These are phyloP conservation scores for Magnolia changhungtana DNA, from an alignment of 164 flowering plant species.

Conservation along the genomic window DNA sequence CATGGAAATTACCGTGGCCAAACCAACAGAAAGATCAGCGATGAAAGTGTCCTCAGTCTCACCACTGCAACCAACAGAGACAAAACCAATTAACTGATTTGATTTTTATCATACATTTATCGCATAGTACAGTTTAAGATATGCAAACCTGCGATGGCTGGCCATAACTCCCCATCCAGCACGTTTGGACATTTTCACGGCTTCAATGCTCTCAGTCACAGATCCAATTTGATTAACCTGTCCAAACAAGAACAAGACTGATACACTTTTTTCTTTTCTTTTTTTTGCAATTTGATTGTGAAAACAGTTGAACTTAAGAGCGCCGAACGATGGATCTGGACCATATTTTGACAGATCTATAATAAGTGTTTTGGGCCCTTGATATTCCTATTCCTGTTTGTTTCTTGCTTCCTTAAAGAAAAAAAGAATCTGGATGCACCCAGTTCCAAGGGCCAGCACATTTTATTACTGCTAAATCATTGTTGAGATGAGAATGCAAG, in stretches of 20 bases:
- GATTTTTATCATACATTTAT: not conserved
- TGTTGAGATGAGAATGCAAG: not conserved
- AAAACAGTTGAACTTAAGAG: not conserved
- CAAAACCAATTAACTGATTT: not conserved
- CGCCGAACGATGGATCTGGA: not conserved
- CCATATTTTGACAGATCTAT: not conserved
- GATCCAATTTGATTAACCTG: constrained; percentile 44
- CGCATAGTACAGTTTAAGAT: not conserved
- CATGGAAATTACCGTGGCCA: constrained; percentile 30
- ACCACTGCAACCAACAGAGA: constrained; percentile 28
- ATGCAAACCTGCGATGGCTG: constrained; percentile 35
- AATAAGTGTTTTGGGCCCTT: not conserved
- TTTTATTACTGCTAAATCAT: not conserved
- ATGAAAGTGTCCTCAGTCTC: constrained; percentile 50
- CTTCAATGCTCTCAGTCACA: constrained; percentile 46
- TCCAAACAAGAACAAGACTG: not conserved
- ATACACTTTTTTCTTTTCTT: not conserved
- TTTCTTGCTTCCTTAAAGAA: no score
- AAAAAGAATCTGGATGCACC: not conserved
- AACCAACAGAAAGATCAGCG: constrained; percentile 48
- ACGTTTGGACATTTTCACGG: constrained; percentile 38
- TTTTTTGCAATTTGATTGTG: not conserved
- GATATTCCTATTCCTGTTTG: no score
- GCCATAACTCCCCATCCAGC: constrained; percentile 51
- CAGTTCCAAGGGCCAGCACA: not conserved